Conservation (phyloP, 2,329 filamentous ascomycete species). For the Pseudogymnoascus sp. region DNA sequence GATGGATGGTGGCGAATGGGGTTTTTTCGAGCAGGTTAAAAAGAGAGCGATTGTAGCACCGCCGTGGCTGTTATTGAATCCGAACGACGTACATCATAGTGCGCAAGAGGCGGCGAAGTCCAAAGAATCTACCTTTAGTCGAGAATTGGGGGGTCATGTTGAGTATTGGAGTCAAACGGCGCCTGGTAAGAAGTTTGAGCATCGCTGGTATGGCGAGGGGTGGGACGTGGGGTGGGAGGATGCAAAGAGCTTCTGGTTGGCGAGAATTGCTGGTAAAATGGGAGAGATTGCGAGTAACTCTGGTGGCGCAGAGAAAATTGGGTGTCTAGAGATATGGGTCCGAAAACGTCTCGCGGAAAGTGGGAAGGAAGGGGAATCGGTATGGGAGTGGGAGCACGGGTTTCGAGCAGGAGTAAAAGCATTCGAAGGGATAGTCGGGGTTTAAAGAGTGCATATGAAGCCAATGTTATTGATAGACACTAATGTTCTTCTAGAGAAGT, state of each 20-base stretch:
- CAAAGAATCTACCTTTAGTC: conserved; percentile 28
- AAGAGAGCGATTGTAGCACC: conserved; percentile 35
- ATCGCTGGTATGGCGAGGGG: conserved; percentile 45
- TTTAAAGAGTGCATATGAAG: conserved; percentile 10
- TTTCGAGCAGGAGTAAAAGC: conserved; percentile 28
- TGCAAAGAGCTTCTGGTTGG: conserved; percentile 41
- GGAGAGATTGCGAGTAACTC: conserved; percentile 14
- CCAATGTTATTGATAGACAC: neutral
- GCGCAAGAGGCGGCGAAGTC: conserved; percentile 33
- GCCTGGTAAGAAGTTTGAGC: conserved; percentile 39
- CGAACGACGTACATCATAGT: conserved; percentile 29
- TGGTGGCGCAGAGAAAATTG: conserved; percentile 42
- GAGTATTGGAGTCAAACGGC: conserved; percentile 40
- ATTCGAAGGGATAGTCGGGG: conserved; percentile 24
- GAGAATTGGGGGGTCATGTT: conserved; percentile 35
- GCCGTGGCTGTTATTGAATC: conserved; percentile 28
- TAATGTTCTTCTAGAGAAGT: neutral
- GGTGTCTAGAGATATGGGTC: conserved; percentile 49
- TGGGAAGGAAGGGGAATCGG: conserved; percentile 35
- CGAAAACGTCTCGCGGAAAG: conserved; percentile 45
- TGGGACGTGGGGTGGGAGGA: conserved; percentile 49
- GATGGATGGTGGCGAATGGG: conserved; percentile 55
- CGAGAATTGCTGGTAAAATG: conserved; percentile 28
- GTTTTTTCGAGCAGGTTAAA: conserved; percentile 44
- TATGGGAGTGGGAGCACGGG: conserved; percentile 35